These are phyloP conservation scores for Trichoderma sp. DNA, from an alignment of 2,329 filamentous ascomycete genomes.

Conservation along the genomic window DNA sequence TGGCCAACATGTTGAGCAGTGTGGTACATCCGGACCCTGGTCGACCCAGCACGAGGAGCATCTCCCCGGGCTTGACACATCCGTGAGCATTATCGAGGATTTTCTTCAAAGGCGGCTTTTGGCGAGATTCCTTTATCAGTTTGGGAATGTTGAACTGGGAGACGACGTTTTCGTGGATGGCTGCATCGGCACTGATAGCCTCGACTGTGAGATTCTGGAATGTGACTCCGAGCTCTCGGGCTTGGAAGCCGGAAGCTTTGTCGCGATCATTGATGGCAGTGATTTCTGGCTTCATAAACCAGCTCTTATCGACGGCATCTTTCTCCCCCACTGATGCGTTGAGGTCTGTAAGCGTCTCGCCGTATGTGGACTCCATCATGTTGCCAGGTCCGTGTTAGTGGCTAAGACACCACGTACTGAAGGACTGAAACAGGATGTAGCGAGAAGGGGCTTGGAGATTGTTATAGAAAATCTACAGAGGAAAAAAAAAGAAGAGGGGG, in stretches of 20 bases:
- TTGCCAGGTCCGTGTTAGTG: constrained; percentile 20
- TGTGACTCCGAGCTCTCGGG: constrained; percentile 62
- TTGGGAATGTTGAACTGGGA: constrained; percentile 62
- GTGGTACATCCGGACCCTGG: constrained; percentile 74
- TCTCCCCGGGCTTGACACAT: constrained; percentile 72
- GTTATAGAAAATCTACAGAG: not conserved
- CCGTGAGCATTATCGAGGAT: constrained; percentile 69
- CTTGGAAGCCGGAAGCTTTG: constrained; percentile 50
- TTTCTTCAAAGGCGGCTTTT: constrained; percentile 63
- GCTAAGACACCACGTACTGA: not conserved
- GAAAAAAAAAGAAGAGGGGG: not conserved
- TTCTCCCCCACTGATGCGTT: constrained; percentile 29
- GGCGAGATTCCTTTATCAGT: constrained; percentile 55
- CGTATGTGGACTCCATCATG: constrained; percentile 38
- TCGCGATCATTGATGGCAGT: constrained; percentile 49
- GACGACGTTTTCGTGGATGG: constrained; percentile 67
- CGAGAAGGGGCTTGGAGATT: not conserved
- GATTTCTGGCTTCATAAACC: constrained; percentile 55
- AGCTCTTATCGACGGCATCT: constrained; percentile 40
- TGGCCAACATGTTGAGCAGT: constrained; percentile 70
- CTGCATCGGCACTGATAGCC: constrained; percentile 63
- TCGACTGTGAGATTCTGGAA: constrained; percentile 68
- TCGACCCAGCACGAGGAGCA: constrained; percentile 70
- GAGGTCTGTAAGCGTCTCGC: constrained; percentile 35
- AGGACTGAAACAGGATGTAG: not conserved